Conservation (phyloP, 2,329 filamentous ascomycete species). For the Pseudogymnoascus pannorum region DNA sequence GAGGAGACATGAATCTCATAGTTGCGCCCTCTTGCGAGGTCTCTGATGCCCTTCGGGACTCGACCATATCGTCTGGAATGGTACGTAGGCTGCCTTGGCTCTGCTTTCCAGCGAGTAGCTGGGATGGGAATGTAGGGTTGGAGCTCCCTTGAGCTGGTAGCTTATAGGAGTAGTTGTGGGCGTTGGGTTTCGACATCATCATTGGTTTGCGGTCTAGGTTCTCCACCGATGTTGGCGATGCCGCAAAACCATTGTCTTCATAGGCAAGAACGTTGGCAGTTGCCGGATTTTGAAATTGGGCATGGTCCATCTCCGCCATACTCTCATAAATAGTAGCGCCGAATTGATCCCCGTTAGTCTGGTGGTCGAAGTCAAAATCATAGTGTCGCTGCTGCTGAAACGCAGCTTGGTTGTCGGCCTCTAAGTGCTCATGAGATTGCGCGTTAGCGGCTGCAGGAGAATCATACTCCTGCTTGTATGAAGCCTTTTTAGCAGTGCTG, state of each 20-base stretch:
- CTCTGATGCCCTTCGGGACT: not conserved
- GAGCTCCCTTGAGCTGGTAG: not conserved
- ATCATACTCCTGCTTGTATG: conserved; percentile 4
- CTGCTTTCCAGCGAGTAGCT: not conserved
- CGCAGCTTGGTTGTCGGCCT: conserved; percentile 5
- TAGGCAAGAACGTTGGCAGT: not conserved
- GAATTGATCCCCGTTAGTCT: not conserved
- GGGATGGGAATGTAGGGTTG: not conserved
- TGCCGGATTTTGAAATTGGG: not conserved
- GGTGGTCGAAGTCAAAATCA: not conserved
- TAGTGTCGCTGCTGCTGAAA: not conserved
- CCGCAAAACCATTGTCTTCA: not conserved
- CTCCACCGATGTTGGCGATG: not conserved
- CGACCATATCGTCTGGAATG: not conserved
- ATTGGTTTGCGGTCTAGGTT: not conserved
- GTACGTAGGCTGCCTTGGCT: not conserved
- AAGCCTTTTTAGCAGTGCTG: not conserved
- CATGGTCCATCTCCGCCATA: not conserved
- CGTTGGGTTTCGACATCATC: not conserved
- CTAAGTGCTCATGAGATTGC: not conserved
- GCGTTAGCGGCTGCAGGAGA: not conserved
- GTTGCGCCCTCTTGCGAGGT: not conserved
- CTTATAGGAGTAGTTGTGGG: not conserved
- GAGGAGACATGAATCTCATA: conserved; percentile 12
- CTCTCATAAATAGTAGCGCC: not conserved